Conservation (phyloP, 257 asterid species). For the Sherardia arvensis region DNA sequence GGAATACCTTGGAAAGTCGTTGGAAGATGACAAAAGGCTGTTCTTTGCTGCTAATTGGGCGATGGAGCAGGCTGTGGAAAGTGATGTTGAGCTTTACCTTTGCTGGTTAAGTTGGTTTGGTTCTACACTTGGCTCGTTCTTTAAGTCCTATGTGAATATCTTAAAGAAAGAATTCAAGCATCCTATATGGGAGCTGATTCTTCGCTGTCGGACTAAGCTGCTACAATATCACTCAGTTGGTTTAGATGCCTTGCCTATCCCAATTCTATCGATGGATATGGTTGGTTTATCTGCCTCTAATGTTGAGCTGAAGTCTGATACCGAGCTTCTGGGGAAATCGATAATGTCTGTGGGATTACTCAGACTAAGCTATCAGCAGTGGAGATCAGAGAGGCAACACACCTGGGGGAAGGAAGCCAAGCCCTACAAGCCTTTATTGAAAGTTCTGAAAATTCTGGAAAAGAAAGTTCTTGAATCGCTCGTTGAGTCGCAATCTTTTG, state of each 20-base stretch:
- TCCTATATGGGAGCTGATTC: slow-evolving; percentile 58
- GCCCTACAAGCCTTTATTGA: slow-evolving; percentile 33
- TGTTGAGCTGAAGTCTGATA: slow-evolving; percentile 26
- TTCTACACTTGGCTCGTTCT: slow-evolving; percentile 42
- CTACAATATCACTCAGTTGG: slow-evolving; percentile 22
- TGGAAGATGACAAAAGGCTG: slow-evolving; percentile 36
- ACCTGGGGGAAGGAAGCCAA: slow-evolving; percentile 17
- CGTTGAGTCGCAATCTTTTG: slow-evolving; percentile 45
- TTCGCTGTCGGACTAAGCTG: slow-evolving; percentile 35
- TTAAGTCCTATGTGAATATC: slow-evolving; percentile 34
- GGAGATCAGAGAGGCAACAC: slow-evolving; percentile 46
- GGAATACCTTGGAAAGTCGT: slow-evolving; percentile 49
- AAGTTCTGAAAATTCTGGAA: slow-evolving; percentile 47
- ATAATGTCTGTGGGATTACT: slow-evolving; percentile 45
- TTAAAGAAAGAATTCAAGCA: slow-evolving; percentile 50
- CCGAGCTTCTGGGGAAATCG: slow-evolving; percentile 31
- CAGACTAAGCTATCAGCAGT: slow-evolving; percentile 68
- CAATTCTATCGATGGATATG: slow-evolving; percentile 48
- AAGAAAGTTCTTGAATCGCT: slow-evolving; percentile 52
- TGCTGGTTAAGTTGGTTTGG: slow-evolving; percentile 68
- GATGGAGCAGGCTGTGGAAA: slow-evolving; percentile 71
- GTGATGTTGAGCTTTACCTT: slow-evolving; percentile 59
- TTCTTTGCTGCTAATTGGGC: slow-evolving; percentile 85
- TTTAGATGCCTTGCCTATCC: slow-evolving; percentile 24
- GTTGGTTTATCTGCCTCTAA: slow-evolving; percentile 30